These are phyloP conservation scores for Globisporangium barbulae DNA, from an alignment of 352 stramenopile species.

Conservation along the genomic window DNA sequence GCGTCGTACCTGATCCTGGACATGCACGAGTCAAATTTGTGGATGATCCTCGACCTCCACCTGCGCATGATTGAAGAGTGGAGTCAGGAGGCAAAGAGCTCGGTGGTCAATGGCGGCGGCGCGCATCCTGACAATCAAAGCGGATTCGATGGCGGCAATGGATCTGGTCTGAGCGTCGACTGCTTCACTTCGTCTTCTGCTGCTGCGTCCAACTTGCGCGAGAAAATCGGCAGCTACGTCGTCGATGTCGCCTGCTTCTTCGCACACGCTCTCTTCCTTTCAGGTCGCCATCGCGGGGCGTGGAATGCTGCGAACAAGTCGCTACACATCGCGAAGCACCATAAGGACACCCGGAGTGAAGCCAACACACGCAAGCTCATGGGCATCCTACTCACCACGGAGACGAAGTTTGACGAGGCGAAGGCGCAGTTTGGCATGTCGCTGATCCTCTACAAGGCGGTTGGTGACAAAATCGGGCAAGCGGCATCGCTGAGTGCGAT, in stretches of 20 bases:
- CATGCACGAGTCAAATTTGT: conserved; percentile 77
- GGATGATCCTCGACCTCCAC: conserved; percentile 78
- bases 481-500: conserved; percentile 72
- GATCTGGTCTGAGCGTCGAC: conserved; percentile 14
- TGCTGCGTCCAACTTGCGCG: conserved; percentile 22
- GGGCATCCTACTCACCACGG: conserved; percentile 71
- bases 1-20: conserved; percentile 79
- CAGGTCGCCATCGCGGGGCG: conserved; percentile 63
- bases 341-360: conserved; percentile 65
- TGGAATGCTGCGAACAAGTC: conserved; percentile 73
- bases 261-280: conserved; percentile 69
- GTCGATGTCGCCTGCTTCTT: conserved; percentile 74
- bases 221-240: conserved; percentile 54
- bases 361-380: conserved; percentile 78
- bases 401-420: conserved; percentile 81
- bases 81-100: conserved; percentile 22
- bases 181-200: conserved; percentile 12
- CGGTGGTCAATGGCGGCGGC: neutral
- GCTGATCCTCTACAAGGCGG: conserved; percentile 72
- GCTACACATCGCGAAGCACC: conserved; percentile 69
- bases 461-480: conserved; percentile 74
- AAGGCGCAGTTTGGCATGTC: conserved; percentile 77
- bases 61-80: conserved; percentile 71
- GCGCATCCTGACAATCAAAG: conserved; percentile 4
- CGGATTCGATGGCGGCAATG: neutral